These are phyloP conservation scores for Aphanocladium album DNA, from an alignment of 2,329 filamentous ascomycete genomes.

Conservation along the genomic window DNA sequence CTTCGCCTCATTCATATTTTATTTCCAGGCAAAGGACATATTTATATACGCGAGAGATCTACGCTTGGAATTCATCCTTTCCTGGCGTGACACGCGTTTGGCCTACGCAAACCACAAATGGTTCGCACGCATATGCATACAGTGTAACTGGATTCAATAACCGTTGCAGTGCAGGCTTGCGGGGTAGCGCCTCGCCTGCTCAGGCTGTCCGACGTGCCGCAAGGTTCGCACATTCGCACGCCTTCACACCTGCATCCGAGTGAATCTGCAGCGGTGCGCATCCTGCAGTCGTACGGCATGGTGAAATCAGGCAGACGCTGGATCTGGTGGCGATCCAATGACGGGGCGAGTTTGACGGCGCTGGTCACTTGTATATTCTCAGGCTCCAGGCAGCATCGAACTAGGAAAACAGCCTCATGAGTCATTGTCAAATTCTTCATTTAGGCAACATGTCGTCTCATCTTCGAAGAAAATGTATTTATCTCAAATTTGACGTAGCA, in stretches of 20 bases:
- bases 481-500: too few relatives aligned
- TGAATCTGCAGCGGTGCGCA: background rate
- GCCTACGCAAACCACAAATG: background rate
- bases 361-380: too few relatives aligned
- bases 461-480: too few relatives aligned
- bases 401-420: too few relatives aligned
- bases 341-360: background rate
- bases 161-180: background rate
- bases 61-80: background rate
- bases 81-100: background rate
- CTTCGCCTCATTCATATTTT: too few relatives aligned
- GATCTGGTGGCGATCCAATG: background rate
- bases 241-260: background rate
- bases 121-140: background rate
- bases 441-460: too few relatives aligned
- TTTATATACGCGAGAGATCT: background rate
- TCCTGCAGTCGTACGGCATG: background rate
- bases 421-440: too few relatives aligned
- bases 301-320: background rate
- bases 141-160: background rate
- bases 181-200: background rate
- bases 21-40: too few relatives aligned
- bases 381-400: too few relatives aligned
- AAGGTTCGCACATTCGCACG: background rate
- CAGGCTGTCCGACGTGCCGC: background rate